phyloP scores from a whole-genome alignment of 2,329 filamentous ascomycete species.

The Penicillium vulpinum region DNA sequence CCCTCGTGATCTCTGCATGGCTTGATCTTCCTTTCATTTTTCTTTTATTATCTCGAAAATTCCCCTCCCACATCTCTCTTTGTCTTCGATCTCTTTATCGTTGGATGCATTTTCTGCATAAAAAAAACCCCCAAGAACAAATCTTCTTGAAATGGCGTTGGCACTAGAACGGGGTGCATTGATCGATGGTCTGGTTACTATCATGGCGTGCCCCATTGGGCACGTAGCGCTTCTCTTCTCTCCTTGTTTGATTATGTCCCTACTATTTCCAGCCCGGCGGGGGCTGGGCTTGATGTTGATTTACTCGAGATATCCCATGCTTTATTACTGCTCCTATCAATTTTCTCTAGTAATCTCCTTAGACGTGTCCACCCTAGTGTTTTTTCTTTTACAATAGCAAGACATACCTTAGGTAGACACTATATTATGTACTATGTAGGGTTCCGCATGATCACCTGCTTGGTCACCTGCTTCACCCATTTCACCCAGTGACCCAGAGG shows the following conservation, averaged over 20 bases:
- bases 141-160: constrained; percentile 12
- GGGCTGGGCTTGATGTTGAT: constrained; percentile 10
- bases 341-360: neutral
- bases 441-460: neutral
- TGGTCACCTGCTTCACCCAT: neutral
- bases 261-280: constrained; percentile 1
- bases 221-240: constrained; percentile 7
- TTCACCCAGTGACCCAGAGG: neutral
- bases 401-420: neutral
- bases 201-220: neutral
- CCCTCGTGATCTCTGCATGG: neutral
- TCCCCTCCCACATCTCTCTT: neutral
- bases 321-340: constrained; percentile 9
- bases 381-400: neutral
- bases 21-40: neutral
- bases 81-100: neutral
- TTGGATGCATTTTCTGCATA: neutral
- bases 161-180: constrained; percentile 4
- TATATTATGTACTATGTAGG: neutral
- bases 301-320: constrained; percentile 24
- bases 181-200: constrained; percentile 12
- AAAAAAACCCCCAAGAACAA: constrained; percentile 1
- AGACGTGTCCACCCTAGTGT: too few species aligned
- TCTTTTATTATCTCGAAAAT: neutral
- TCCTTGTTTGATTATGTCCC: constrained; percentile 10